Evolutionary conservation across 2,329 filamentous ascomycete species (phyloP).

Genomic region (Lachnellula cervina): DNA sequence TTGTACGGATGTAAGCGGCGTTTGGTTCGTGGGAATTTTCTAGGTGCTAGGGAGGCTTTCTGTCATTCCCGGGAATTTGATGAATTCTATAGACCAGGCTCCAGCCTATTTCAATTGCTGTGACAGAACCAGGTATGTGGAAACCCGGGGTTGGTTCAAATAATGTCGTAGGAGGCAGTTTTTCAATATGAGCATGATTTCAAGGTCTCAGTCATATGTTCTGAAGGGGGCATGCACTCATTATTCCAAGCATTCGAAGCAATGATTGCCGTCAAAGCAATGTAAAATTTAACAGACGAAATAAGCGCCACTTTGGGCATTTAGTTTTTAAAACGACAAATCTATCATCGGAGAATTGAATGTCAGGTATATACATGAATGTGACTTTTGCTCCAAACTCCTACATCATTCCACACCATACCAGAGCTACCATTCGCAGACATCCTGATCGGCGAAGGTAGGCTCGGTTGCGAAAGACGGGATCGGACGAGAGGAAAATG

Average conservation of each 20-base stretch:
- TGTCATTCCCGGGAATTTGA: not conserved
- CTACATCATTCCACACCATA: not conserved
- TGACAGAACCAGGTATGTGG: no score
- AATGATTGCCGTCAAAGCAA: no score
- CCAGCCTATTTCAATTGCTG: no score
- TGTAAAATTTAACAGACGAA: no score
- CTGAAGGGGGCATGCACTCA: no score
- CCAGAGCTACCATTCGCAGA: not conserved
- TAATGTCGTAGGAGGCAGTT: no score
- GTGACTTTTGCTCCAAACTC: not conserved
- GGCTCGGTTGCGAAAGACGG: not conserved
- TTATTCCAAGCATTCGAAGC: no score
- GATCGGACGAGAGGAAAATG: not conserved
- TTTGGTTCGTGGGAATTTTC: not conserved
- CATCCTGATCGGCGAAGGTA: not conserved
- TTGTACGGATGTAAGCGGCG: not conserved
- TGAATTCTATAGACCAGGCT: no score
- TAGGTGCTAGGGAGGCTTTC: not conserved
- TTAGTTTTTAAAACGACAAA: not conserved
- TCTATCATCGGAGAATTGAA: not conserved
- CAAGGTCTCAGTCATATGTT: no score
- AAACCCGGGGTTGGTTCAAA: no score
- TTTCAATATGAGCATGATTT: no score
- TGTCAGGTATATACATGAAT: conserved; percentile 7
- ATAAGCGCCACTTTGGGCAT: not conserved